These are phyloP conservation scores for Eutypa lata DNA, from an alignment of 2,329 filamentous ascomycete species.

Conservation along the genomic window DNA sequence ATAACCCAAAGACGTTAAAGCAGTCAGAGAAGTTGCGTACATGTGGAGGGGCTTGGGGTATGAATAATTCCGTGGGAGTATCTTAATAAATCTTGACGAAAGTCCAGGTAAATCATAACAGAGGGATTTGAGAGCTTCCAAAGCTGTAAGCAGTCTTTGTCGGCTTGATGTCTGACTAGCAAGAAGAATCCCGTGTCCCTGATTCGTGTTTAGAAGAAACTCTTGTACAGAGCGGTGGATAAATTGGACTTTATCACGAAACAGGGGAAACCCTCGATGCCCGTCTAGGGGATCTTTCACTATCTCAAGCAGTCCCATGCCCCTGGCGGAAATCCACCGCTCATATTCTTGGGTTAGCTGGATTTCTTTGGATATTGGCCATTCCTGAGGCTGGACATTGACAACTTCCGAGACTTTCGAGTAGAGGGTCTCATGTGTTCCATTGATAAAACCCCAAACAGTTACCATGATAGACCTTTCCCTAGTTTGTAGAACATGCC, in stretches of 20 bases:
- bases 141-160: background rate
- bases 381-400: background rate
- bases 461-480: background rate
- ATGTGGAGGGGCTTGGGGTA: no score
- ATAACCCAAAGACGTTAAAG: background rate
- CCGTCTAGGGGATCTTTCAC: no score
- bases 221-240: background rate
- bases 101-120: no score
- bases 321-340: background rate
- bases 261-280: no score
- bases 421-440: background rate
- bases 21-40: background rate
- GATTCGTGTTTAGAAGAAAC: background rate
- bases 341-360: background rate
- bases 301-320: background rate
- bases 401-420: background rate
- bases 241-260: background rate
- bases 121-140: background rate
- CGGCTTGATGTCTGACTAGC: background rate
- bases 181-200: background rate
- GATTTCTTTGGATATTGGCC: fast-evolving
- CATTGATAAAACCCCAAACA: background rate
- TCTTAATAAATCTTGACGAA: no score
- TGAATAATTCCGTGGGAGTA: no score
- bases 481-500: background rate